Conservation (phyloP, 2,329 filamentous ascomycete genomes). For the Simplicillium aogashimaense region DNA sequence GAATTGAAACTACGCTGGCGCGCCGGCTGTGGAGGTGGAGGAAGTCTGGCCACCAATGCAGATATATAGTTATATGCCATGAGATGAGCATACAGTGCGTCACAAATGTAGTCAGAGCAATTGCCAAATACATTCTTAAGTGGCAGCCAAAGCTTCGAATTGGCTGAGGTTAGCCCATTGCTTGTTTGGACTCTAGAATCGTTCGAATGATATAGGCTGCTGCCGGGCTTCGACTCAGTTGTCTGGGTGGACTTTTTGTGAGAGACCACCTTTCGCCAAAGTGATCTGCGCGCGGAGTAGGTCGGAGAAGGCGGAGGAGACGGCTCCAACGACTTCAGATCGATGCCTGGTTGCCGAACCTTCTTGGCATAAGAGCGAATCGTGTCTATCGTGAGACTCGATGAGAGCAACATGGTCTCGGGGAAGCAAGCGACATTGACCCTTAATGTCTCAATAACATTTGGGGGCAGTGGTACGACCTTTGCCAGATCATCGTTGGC, state of each 20-base stretch:
- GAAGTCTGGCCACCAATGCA: slow-evolving; percentile 13
- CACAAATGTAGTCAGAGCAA: slow-evolving; percentile 44
- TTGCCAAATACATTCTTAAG: slow-evolving; percentile 42
- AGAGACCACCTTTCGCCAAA: slow-evolving; percentile 26
- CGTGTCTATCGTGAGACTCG: slow-evolving; percentile 45
- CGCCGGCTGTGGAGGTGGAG: slow-evolving; percentile 9
- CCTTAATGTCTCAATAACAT: slow-evolving; percentile 43
- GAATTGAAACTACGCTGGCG: slow-evolving; percentile 12
- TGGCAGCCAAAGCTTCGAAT: slow-evolving; percentile 27
- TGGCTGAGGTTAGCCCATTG: not conserved
- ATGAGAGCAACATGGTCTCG: slow-evolving; percentile 47
- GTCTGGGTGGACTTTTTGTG: slow-evolving; percentile 13
- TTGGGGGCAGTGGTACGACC: slow-evolving; percentile 38
- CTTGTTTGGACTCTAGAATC: not conserved
- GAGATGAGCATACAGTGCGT: slow-evolving; percentile 49
- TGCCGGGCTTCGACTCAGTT: slow-evolving; percentile 6
- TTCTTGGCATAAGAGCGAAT: slow-evolving; percentile 47
- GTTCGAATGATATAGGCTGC: no score
- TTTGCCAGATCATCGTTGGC: slow-evolving; percentile 23
- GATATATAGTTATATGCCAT: slow-evolving; percentile 49
- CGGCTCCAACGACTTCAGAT: slow-evolving; percentile 11
- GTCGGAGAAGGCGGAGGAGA: slow-evolving; percentile 9
- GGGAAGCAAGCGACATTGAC: slow-evolving; percentile 47
- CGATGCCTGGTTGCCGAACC: slow-evolving; percentile 28
- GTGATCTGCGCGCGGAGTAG: slow-evolving; percentile 14